Evolutionary conservation across 306 rosid species (phyloP).

Genomic region (Dicorynia guianensis): DNA sequence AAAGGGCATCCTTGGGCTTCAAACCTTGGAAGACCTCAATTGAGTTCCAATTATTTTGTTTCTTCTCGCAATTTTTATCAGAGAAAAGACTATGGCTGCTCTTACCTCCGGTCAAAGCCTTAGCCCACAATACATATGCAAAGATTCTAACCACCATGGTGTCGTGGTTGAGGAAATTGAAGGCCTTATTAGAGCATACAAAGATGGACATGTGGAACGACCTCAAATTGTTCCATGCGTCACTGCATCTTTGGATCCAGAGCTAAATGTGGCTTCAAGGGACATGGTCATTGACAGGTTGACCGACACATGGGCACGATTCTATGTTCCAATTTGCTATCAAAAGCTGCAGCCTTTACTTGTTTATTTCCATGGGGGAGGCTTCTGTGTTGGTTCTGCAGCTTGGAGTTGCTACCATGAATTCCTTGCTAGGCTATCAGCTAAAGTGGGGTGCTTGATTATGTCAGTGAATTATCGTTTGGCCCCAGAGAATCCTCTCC

Average conservation of each 20-base stretch:
- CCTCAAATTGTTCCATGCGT: conserved; percentile 68
- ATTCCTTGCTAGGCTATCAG: conserved; percentile 62
- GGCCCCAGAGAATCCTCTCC: conserved; percentile 92
- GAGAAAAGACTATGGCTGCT: conserved; percentile 57
- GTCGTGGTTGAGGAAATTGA: conserved; percentile 66
- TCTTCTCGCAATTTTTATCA: conserved; percentile 33
- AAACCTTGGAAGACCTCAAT: conserved; percentile 3
- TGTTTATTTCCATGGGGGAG: conserved; percentile 91
- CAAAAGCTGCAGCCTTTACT: conserved; percentile 62
- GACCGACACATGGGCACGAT: conserved; percentile 71
- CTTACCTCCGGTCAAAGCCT: conserved; percentile 51
- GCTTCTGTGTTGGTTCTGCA: conserved; percentile 88
- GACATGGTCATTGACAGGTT: conserved; percentile 69
- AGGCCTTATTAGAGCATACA: conserved; percentile 76
- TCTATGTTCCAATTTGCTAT: conserved; percentile 64
- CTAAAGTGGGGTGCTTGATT: conserved; percentile 56
- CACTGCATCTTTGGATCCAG: conserved; percentile 45
- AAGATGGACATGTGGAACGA: conserved; percentile 75
- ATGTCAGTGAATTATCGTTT: conserved; percentile 82
- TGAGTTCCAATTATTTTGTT: conserved; percentile 15
- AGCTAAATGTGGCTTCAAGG: conserved; percentile 55
- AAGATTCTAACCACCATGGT: conserved; percentile 43
- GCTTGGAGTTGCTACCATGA: conserved; percentile 89
- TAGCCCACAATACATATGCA: conserved; percentile 42
- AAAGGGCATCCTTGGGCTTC: conserved; percentile 19